Conservation (phyloP, 2,329 filamentous ascomycete species). For the Colletotrichum camelliae region DNA sequence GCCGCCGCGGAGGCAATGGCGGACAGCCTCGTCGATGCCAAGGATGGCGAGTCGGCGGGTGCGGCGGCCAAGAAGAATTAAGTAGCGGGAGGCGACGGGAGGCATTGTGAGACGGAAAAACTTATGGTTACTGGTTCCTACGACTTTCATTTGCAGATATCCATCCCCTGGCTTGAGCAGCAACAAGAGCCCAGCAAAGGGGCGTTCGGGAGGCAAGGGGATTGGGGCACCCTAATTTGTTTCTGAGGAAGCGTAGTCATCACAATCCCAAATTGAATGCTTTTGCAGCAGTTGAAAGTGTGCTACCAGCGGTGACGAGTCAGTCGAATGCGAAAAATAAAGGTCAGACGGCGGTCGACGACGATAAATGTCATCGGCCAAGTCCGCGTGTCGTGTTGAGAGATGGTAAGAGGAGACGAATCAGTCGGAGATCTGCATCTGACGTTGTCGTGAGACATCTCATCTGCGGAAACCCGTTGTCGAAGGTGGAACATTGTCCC, state of each 20-base stretch:
- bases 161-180: conserved; percentile 10
- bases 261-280: conserved; percentile 11
- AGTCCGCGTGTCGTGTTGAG: not conserved
- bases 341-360: not conserved
- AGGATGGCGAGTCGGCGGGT: conserved; percentile 37
- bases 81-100: not conserved
- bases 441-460: not conserved
- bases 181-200: not conserved
- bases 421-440: not conserved
- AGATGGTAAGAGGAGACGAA: not conserved
- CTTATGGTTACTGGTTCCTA: not conserved
- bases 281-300: not conserved
- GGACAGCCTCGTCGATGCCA: conserved; percentile 54
- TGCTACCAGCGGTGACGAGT: not conserved
- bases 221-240: conserved; percentile 15
- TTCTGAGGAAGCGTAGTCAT: conserved; percentile 17
- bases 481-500: not conserved
- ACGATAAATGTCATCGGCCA: not conserved
- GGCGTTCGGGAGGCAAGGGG: conserved; percentile 12
- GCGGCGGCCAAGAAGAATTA: conserved; percentile 40
- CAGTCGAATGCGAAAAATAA: not conserved
- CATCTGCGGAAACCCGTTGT: not conserved
- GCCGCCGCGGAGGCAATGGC: conserved; percentile 68
- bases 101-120: not conserved
- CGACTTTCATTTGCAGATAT: conserved; percentile 22